These are phyloP conservation scores for Setaria viridis DNA, from an alignment of 202 grass and related monocot species.

Conservation along the genomic window DNA sequence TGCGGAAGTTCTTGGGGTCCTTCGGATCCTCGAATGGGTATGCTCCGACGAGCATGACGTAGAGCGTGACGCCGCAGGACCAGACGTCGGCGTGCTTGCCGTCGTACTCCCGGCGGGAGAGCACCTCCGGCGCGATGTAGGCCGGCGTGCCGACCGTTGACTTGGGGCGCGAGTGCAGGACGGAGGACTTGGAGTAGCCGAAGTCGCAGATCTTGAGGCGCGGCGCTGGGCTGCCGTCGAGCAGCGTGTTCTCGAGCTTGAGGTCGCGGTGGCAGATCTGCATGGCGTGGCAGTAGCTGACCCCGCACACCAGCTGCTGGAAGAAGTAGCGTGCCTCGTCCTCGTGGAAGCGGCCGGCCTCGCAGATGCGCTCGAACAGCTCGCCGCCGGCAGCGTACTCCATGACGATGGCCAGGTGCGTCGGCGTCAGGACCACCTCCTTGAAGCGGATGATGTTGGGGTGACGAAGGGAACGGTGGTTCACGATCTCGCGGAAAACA, in stretches of 20 bases:
- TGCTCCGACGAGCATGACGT: conserved; percentile 89
- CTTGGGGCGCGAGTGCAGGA: conserved; percentile 77
- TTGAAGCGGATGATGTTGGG: conserved; percentile 97
- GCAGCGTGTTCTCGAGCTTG: conserved; percentile 95
- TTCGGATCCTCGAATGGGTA: conserved; percentile 91
- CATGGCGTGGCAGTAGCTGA: conserved; percentile 92
- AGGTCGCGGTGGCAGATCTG: conserved; percentile 94
- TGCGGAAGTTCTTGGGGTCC: conserved; percentile 87
- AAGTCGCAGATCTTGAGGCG: conserved; percentile 98
- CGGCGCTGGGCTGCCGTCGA: conserved; percentile 87
- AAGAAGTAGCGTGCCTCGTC: conserved; percentile 94
- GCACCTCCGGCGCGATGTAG: conserved; percentile 91
- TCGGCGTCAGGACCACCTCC: conserved; percentile 91
- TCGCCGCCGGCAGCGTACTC: conserved; percentile 94
- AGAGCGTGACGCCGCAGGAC: conserved; percentile 93
- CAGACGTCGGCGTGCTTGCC: conserved; percentile 96
- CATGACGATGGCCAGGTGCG: conserved; percentile 93
- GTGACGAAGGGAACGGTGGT: conserved; percentile 83
- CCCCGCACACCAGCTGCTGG: conserved; percentile 89
- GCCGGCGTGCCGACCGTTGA: conserved; percentile 89
- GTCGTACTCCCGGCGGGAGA: conserved; percentile 70
- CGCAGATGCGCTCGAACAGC: conserved; percentile 97
- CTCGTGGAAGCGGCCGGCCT: conserved; percentile 82
- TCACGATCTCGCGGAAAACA: conserved; percentile 92
- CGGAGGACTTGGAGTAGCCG: conserved; percentile 83